Evolutionary conservation across 2,329 filamentous ascomycete species (phyloP).

Genomic region (Colletotrichum eremochloae): DNA sequence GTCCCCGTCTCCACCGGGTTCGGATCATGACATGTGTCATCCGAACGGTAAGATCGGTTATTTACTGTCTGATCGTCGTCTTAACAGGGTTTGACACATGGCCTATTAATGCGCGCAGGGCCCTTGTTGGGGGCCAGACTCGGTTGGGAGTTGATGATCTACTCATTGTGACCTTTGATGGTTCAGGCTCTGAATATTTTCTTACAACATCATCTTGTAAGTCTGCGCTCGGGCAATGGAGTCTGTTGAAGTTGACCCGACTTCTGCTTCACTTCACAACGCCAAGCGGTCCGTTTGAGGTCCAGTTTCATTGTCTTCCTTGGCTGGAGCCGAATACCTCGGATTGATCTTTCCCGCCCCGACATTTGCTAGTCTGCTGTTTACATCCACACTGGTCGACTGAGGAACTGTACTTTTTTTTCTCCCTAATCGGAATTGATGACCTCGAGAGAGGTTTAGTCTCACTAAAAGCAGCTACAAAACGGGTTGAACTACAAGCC

Average conservation of each 20-base stretch:
- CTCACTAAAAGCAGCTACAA: background rate
- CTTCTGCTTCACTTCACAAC: no score
- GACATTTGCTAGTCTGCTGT: slow-evolving; percentile 37
- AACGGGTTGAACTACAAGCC: background rate
- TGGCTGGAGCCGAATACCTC: background rate
- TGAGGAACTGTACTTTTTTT: slow-evolving; percentile 13
- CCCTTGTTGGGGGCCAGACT: no score
- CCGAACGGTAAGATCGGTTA: slow-evolving; percentile 30
- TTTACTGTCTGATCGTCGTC: slow-evolving; percentile 39
- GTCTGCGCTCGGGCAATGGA: no score
- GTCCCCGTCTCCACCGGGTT: slow-evolving; percentile 4
- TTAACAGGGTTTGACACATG: slow-evolving; percentile 33
- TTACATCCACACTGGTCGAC: background rate
- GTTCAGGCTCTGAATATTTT: no score
- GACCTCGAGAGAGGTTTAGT: background rate
- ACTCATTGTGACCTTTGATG: no score
- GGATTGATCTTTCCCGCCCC: background rate
- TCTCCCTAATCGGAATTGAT: slow-evolving; percentile 10
- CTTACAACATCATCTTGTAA: background rate
- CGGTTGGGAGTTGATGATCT: background rate
- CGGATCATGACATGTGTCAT: slow-evolving; percentile 34
- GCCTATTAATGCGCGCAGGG: slow-evolving; percentile 13
- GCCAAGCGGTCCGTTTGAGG: background rate
- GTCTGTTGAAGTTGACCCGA: background rate
- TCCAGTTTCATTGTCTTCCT: background rate